These are phyloP conservation scores for Metschnikowia noctiluminum DNA, from an alignment of 805 yeast species.

Conservation along the genomic window DNA sequence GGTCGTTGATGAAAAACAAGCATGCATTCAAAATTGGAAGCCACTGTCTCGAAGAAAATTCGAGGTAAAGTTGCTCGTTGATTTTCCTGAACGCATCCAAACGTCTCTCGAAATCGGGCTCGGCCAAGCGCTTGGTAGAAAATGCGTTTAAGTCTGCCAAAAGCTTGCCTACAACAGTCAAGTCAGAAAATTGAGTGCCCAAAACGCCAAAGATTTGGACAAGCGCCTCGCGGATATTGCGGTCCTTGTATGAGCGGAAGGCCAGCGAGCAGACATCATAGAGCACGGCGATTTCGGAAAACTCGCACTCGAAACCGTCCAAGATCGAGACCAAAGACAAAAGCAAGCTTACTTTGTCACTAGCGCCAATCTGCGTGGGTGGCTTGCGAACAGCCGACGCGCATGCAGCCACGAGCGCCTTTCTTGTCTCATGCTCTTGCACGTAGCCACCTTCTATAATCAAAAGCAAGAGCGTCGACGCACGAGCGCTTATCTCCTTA, in stretches of 20 bases:
- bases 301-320: constrained; percentile 49
- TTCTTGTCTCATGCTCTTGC: constrained; percentile 51
- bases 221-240: constrained; percentile 58
- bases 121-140: constrained; percentile 57
- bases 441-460: constrained; percentile 59
- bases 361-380: constrained; percentile 44
- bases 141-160: constrained; percentile 68
- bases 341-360: constrained; percentile 55
- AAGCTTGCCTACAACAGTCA: constrained; percentile 45
- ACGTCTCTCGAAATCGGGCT: constrained; percentile 76
- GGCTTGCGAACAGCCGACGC: constrained; percentile 61
- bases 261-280: constrained; percentile 53
- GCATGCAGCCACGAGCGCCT: constrained; percentile 53
- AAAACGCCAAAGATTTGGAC: constrained; percentile 58
- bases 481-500: constrained; percentile 48
- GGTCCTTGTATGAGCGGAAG: constrained; percentile 57
- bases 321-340: constrained; percentile 55
- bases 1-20: constrained; percentile 70
- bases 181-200: constrained; percentile 47
- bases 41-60: constrained; percentile 64
- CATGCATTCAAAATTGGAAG: constrained; percentile 66
- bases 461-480: constrained; percentile 48
- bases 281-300: constrained; percentile 46
- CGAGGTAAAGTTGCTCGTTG: constrained; percentile 50
- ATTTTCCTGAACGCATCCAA: constrained; percentile 63